These are phyloP conservation scores for Pichia norvegensis DNA, from an alignment of 1,139 yeast genomes.

Conservation along the genomic window DNA sequence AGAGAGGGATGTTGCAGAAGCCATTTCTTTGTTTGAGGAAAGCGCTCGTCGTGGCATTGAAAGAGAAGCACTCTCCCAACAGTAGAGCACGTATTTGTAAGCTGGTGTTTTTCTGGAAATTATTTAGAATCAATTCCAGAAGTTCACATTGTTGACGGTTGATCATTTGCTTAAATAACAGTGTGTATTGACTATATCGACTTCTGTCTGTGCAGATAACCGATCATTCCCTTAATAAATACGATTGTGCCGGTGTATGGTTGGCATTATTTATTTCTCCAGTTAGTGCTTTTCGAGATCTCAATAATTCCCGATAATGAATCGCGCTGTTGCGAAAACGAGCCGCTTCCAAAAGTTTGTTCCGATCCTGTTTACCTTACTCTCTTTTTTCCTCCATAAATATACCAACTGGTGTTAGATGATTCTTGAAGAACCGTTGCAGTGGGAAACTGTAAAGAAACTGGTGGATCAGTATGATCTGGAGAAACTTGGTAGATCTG, in stretches of 20 bases:
- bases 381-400: not conserved
- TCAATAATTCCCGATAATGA: too few relatives aligned
- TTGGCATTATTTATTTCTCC: too few relatives aligned
- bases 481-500: slow-evolving; percentile 19
- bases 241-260: too few relatives aligned
- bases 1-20: slow-evolving; percentile 54
- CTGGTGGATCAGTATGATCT: slow-evolving; percentile 9
- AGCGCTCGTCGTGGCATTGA: slow-evolving; percentile 52
- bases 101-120: too few relatives aligned
- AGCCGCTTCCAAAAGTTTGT: not conserved
- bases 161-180: too few relatives aligned
- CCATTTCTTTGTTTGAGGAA: slow-evolving; percentile 56
- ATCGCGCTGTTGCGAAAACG: not conserved
- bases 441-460: slow-evolving; percentile 13
- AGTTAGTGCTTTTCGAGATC: too few relatives aligned
- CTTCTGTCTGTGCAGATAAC: too few relatives aligned
- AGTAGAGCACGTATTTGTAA: too few relatives aligned
- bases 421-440: slow-evolving; percentile 11
- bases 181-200: too few relatives aligned
- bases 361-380: not conserved
- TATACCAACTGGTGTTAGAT: not conserved
- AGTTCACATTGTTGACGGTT: too few relatives aligned
- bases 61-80: slow-evolving; percentile 1
- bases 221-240: too few relatives aligned
- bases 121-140: too few relatives aligned